Evolutionary conservation across 805 yeast genomes (phyloP), one percentile per base, ranked within the genome.

Genomic region (Hanseniaspora lachancei): DNA sequence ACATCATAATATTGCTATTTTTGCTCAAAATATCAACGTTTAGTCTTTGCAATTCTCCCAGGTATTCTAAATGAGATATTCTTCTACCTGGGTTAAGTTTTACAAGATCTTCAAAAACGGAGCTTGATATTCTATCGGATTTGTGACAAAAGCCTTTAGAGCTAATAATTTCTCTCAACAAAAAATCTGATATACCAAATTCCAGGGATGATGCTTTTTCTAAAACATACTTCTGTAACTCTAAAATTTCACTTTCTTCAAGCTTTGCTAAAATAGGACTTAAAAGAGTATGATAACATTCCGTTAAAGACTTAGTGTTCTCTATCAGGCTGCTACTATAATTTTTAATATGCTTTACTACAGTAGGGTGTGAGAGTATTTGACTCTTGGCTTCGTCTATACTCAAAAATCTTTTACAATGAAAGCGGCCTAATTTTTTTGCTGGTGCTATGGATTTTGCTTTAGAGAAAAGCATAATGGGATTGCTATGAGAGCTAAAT

Each of bases 1-100:
- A 58, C 1, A 57, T 44, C 15, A 70, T 54, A 4, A 70, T 62
- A 0, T 60, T 64, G 46, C 70, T 63, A 8, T 40, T 41, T 5
- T 15, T n/a, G 7, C 10, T 15, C n/a, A 16, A 5, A 24, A 53
- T 16, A 53, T 53, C 43, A 2, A 44, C 29, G 10, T 32, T 24
- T 6, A 46, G 15, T 29, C 47, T 38, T 29, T 46, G 13, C 10
- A 53, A 39, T 10, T 46, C 50, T 2, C 41, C 47, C 2, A 53
- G 16, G 18, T 53, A 53, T 35, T 41, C 50, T 8, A 53, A 20
- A 16, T 44, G 53, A 3, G 58, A 29, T 10, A 49, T 32, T 44
- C 47, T 49, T 55, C 58, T 55, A 7, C 51, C 55, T 20, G 58
- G 58, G 23, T 55, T 55, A 10, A 46, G 39, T 20, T 40, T 24